phyloP scores from a whole-genome alignment of 345 rosid genomes.

The Draba incana region DNA sequence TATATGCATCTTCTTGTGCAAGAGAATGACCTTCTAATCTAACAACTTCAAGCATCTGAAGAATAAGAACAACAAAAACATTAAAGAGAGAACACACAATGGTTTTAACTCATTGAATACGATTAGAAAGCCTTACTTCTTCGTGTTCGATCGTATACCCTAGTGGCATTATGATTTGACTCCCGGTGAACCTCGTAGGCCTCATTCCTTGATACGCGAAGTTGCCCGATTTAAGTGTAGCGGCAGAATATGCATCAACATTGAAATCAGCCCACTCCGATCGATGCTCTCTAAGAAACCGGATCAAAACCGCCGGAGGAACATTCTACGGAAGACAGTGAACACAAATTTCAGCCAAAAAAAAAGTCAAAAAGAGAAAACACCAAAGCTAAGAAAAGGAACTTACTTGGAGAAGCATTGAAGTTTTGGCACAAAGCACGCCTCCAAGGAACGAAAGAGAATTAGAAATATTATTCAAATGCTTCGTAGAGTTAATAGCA shows the following conservation, averaged over 20 bases:
- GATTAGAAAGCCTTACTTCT: constrained; percentile 58
- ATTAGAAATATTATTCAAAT: constrained; percentile 52
- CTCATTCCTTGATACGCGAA: constrained; percentile 93
- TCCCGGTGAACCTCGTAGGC: constrained; percentile 91
- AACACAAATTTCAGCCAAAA: background rate
- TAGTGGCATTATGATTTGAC: constrained; percentile 95
- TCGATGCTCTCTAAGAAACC: constrained; percentile 96
- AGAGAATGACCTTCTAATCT: constrained; percentile 94
- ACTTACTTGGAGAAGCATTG: constrained; percentile 96
- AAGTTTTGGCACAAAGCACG: constrained; percentile 97
- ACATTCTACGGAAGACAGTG: constrained; percentile 61
- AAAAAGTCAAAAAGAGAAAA: background rate
- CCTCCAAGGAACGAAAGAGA: constrained; percentile 83
- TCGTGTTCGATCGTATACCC: constrained; percentile 97
- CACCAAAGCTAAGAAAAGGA: background rate
- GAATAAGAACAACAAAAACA: constrained; percentile 15
- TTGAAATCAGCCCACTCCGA: constrained; percentile 99
- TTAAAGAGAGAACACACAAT: background rate
- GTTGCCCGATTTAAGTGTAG: constrained; percentile 74
- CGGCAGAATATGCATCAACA: constrained; percentile 96
- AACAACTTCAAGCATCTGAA: constrained; percentile 90
- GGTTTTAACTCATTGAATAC: background rate
- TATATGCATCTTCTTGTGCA: constrained; percentile 92
- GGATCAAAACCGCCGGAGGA: constrained; percentile 91
- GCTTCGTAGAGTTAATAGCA: constrained; percentile 77